These are phyloP conservation scores for Hemerocallis citrina DNA, from an alignment of 106 monocot genomes.

Conservation along the genomic window DNA sequence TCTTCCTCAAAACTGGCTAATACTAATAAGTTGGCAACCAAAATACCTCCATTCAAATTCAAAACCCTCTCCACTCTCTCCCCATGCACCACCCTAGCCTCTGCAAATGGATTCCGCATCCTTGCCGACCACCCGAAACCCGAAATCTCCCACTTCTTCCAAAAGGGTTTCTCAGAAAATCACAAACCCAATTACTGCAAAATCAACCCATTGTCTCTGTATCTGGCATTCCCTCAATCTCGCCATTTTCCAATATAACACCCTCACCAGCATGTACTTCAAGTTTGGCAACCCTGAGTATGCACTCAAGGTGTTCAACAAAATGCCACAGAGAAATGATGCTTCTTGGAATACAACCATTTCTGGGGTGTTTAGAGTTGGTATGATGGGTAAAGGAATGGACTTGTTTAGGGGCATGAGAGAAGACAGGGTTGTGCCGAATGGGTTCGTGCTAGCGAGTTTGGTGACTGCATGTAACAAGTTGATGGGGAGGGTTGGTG, in stretches of 20 bases:
- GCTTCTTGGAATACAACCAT: slow-evolving; percentile 75
- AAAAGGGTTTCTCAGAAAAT: slow-evolving; percentile 60
- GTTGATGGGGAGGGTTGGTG: slow-evolving; percentile 2
- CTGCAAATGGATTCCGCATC: slow-evolving; percentile 11
- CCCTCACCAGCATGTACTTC: slow-evolving; percentile 59
- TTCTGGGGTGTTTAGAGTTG: slow-evolving; percentile 42
- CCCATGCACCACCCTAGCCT: background rate
- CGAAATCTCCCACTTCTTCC: slow-evolving; percentile 30
- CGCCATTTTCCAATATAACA: slow-evolving; percentile 62
- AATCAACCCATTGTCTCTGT: slow-evolving; percentile 43
- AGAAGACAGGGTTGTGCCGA: slow-evolving; percentile 20
- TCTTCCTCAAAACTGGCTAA: no score
- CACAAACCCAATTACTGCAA: slow-evolving; percentile 15
- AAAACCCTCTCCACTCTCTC: background rate
- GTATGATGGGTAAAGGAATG: slow-evolving; percentile 17
- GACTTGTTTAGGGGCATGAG: slow-evolving; percentile 39
- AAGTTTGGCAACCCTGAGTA: slow-evolving; percentile 12
- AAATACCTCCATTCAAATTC: no score
- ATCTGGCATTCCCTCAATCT: slow-evolving; percentile 22
- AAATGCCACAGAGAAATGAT: slow-evolving; percentile 41
- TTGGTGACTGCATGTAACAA: slow-evolving; percentile 41
- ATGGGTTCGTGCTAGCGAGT: slow-evolving; percentile 60
- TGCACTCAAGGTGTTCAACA: slow-evolving; percentile 63
- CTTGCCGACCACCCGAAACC: slow-evolving; percentile 35
- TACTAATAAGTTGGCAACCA: no score